Conservation (phyloP, 192 early-diverging fungal species). For the Pecoramyces ruminantium region DNA sequence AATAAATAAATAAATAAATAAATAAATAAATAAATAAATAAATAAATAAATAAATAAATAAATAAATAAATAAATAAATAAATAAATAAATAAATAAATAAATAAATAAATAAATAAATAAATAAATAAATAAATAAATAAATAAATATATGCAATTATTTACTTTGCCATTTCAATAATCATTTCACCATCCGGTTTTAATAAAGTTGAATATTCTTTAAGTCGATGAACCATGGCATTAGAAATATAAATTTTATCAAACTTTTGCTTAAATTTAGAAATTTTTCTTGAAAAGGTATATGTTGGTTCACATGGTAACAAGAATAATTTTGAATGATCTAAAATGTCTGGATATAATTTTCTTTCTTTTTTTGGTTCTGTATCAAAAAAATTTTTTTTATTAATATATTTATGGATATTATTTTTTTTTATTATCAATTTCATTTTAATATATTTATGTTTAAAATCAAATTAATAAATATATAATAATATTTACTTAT, state of each 20-base stretch:
- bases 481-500: no score
- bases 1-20: no score
- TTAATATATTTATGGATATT: no score
- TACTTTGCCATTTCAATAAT: neutral
- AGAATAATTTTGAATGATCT: neutral
- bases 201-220: neutral
- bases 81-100: no score
- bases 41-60: no score
- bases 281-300: neutral
- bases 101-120: no score
- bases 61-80: no score
- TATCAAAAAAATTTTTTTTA: neutral
- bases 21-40: no score
- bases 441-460: no score
- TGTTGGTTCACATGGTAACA: neutral
- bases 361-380: neutral
- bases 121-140: neutral
- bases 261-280: neutral
- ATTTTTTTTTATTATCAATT: no score
- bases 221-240: neutral
- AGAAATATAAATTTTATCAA: neutral
- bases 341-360: neutral
- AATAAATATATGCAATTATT: neutral
- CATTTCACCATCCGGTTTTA: neutral
- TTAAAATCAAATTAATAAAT: no score